A percentile compares a stretch with the other conserved stretches of the same genome.
phyloP scores from a whole-genome alignment of 345 rosid species.

The Gossypium australe region DNA sequence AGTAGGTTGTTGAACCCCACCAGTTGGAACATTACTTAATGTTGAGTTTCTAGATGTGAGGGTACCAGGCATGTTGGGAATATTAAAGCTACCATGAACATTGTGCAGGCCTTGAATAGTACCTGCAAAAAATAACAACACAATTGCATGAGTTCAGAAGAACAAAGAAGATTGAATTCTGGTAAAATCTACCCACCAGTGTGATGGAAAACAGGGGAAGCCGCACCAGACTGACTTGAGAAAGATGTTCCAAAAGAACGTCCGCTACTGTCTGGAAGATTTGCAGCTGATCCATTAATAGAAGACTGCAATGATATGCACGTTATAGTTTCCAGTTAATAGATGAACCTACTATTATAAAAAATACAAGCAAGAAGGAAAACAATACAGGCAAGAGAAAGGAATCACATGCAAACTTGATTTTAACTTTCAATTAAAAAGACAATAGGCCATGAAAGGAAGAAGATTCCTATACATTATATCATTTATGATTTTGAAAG shows the following conservation, averaged over 20 bases:
- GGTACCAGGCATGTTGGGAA: slow-evolving; percentile 82
- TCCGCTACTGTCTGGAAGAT: slow-evolving; percentile 73
- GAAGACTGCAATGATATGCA: slow-evolving; percentile 62
- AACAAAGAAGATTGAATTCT: slow-evolving; percentile 7
- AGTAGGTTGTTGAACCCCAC: slow-evolving; percentile 84
- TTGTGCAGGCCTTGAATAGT: slow-evolving; percentile 84
- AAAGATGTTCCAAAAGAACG: slow-evolving; percentile 78
- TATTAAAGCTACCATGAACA: slow-evolving; percentile 83
- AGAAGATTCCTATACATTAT: not conserved
- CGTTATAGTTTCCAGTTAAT: not conserved
- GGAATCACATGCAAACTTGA: not conserved
- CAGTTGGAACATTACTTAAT: slow-evolving; percentile 67
- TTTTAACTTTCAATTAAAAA: not conserved
- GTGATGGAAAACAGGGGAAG: slow-evolving; percentile 79
- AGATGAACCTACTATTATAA: not conserved
- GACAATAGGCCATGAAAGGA: not conserved
- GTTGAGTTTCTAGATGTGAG: slow-evolving; percentile 87
- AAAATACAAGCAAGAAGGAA: not conserved
- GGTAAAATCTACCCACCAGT: slow-evolving; percentile 39
- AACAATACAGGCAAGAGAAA: not conserved
- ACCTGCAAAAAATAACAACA: slow-evolving; percentile 38
- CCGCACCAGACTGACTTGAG: slow-evolving; percentile 92
- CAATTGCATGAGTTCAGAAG: slow-evolving; percentile 10
- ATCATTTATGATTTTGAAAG: not conserved
- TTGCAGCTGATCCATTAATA: slow-evolving; percentile 76